Conservation (phyloP, 768 basidiomycete species). For the Favolaschia claudopus region DNA sequence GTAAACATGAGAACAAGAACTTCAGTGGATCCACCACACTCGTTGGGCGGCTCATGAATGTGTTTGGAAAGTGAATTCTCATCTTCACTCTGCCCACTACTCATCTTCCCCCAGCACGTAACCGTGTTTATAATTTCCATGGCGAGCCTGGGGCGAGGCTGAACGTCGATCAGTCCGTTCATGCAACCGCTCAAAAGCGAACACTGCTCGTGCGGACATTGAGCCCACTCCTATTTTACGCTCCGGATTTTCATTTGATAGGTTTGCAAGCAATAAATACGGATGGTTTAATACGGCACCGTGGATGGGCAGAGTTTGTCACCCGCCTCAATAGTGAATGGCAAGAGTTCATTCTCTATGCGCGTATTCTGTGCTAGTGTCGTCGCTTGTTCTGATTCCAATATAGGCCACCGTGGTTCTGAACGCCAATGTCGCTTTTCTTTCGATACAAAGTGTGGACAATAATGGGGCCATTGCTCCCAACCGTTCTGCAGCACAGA, state of each 20-base stretch:
- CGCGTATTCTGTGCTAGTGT: constrained; percentile 33
- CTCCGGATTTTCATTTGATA: constrained; percentile 54
- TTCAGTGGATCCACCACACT: constrained; percentile 24
- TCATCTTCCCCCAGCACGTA: constrained; percentile 35
- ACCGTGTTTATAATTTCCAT: constrained; percentile 54
- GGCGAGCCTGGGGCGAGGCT: constrained; percentile 56
- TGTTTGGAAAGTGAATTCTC: constrained; percentile 42
- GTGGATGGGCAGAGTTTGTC: constrained; percentile 54
- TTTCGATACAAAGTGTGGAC: constrained; percentile 57
- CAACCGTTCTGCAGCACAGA: constrained; percentile 49
- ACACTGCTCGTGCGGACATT: constrained; percentile 47
- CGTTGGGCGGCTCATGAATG: constrained; percentile 48
- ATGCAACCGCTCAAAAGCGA: constrained; percentile 33
- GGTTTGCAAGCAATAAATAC: constrained; percentile 57
- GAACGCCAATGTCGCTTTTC: constrained; percentile 64
- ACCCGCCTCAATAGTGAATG: constrained; percentile 54
- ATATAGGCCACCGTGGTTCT: constrained; percentile 62
- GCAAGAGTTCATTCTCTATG: constrained; percentile 60
- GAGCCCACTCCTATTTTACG: constrained; percentile 55
- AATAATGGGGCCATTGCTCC: constrained; percentile 17
- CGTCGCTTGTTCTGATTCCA: neutral
- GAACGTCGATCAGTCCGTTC: constrained; percentile 50
- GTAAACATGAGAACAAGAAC: neutral
- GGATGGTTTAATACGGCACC: constrained; percentile 50
- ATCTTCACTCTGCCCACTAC: neutral